A percentile compares a stretch with the other conserved stretches of the same genome.
These are phyloP conservation scores for Nymphaea colorata DNA, from an alignment of 164 flowering plant genomes.

Conservation along the genomic window DNA sequence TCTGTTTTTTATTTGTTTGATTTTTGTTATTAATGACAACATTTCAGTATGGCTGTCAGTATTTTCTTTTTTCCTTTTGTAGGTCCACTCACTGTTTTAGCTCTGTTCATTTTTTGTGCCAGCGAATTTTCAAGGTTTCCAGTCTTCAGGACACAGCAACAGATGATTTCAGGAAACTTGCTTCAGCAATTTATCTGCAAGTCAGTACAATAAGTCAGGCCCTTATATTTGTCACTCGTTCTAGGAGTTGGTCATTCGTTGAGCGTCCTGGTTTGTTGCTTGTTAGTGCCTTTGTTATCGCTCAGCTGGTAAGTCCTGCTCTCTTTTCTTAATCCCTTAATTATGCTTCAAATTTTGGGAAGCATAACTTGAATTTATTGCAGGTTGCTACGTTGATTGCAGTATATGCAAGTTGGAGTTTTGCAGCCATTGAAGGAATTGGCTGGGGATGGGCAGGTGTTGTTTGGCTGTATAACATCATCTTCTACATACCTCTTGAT, in stretches of 20 bases:
- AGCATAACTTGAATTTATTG: background rate
- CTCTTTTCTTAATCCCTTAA: background rate
- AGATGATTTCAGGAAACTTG: conserved; percentile 55
- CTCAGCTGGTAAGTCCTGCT: conserved; percentile 51
- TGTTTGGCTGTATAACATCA: conserved; percentile 71
- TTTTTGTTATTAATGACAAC: no score
- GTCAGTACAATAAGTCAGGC: conserved; percentile 94
- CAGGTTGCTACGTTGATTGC: conserved; percentile 84
- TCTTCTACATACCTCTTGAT: conserved; percentile 75
- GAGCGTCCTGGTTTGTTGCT: conserved; percentile 78
- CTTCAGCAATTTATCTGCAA: conserved; percentile 88
- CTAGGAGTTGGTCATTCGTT: conserved; percentile 78
- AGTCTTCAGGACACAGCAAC: conserved; percentile 38
- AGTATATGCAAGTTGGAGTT: conserved; percentile 84
- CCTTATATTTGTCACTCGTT: conserved; percentile 78
- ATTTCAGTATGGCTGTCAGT: background rate
- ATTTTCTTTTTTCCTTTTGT: background rate
- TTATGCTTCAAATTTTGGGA: no score
- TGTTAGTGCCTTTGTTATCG: conserved; percentile 50
- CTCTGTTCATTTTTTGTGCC: conserved; percentile 8
- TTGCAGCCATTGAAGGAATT: conserved; percentile 81
- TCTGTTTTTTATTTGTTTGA: background rate
- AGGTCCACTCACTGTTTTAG: background rate
- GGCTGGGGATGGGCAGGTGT: conserved; percentile 99
- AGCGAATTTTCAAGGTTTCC: conserved; percentile 59